Percentiles rank a stretch among this genome's conserved stretches.
These are phyloP conservation scores for Tricholoma flavovirens DNA, from an alignment of 768 basidiomycete species.

Conservation along the genomic window DNA sequence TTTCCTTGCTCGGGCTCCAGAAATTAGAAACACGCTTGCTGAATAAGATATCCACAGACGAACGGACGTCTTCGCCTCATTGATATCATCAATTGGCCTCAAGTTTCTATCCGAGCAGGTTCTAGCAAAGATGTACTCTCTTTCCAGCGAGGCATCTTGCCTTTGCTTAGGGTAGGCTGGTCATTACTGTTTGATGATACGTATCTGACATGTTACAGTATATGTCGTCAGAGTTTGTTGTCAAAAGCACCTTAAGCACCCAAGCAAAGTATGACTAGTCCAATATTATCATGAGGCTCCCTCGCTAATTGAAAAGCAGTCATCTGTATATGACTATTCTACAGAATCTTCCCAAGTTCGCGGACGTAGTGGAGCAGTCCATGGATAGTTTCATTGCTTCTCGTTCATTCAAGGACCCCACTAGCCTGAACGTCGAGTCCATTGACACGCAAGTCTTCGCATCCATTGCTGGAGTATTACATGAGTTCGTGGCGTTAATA, in stretches of 20 bases:
- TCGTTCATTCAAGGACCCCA: constrained; percentile 30
- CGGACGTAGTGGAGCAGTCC: constrained; percentile 32
- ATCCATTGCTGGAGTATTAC: constrained; percentile 41
- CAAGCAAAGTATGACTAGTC: constrained; percentile 42
- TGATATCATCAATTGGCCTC: constrained; percentile 43
- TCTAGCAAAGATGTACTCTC: constrained; percentile 35
- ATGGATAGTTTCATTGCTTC: constrained; percentile 33
- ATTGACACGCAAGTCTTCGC: constrained; percentile 39
- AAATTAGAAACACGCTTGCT: not conserved
- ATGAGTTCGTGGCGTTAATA: constrained; percentile 36
- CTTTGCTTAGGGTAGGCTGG: constrained; percentile 41
- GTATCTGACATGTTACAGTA: constrained; percentile 31
- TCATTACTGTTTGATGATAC: not conserved
- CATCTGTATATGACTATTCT: constrained; percentile 40
- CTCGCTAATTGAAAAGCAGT: constrained; percentile 21
- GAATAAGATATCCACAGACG: constrained; percentile 20
- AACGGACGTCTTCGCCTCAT: constrained; percentile 45
- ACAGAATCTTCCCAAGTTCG: constrained; percentile 39
- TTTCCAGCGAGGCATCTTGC: constrained; percentile 54
- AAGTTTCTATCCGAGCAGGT: constrained; percentile 34
- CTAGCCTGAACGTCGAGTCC: constrained; percentile 8
- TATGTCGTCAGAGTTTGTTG: constrained; percentile 50
- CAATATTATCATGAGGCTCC: not conserved
- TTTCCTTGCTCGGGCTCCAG: not conserved
- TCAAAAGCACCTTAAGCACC: constrained; percentile 49